phyloP scores from a whole-genome alignment of 176 grass and related monocot genomes.

The Rhynchospora tenuis region DNA sequence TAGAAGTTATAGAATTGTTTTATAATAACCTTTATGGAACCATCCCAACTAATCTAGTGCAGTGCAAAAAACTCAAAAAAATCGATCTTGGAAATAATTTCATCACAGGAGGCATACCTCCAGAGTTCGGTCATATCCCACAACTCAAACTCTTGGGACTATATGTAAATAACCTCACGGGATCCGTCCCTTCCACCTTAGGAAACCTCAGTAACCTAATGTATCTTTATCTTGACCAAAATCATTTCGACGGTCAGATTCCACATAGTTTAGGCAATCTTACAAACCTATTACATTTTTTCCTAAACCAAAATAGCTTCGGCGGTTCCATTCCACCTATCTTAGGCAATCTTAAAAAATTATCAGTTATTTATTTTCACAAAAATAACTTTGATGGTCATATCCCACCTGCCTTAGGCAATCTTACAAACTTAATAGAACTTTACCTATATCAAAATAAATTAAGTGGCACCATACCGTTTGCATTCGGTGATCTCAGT shows the following conservation, averaged over 20 bases:
- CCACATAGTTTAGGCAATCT: no score
- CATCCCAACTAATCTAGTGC: background rate
- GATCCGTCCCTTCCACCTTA: constrained; percentile 23
- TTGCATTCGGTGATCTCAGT: no score
- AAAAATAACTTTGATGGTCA: no score
- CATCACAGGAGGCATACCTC: background rate
- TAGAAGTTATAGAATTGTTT: background rate
- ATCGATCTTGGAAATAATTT: background rate
- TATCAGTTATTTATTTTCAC: no score
- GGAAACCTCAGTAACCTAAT: constrained; percentile 24
- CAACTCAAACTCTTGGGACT: background rate
- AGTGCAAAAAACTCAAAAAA: background rate
- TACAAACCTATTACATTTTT: no score
- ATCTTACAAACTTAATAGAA: no score
- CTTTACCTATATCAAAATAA: no score
- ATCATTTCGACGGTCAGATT: background rate
- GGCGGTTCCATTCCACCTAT: no score
- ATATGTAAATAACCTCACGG: background rate
- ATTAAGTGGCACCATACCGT: no score
- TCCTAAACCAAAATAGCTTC: no score
- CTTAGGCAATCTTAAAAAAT: no score
- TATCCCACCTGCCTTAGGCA: no score
- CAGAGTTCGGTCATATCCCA: background rate
- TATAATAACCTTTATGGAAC: constrained; percentile 14
- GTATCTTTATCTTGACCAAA: background rate